Percentiles rank a stretch among this genome's conserved stretches.
Conservation (phyloP, 352 stramenopile genomes). For the Phytophthora ohioensis region DNA sequence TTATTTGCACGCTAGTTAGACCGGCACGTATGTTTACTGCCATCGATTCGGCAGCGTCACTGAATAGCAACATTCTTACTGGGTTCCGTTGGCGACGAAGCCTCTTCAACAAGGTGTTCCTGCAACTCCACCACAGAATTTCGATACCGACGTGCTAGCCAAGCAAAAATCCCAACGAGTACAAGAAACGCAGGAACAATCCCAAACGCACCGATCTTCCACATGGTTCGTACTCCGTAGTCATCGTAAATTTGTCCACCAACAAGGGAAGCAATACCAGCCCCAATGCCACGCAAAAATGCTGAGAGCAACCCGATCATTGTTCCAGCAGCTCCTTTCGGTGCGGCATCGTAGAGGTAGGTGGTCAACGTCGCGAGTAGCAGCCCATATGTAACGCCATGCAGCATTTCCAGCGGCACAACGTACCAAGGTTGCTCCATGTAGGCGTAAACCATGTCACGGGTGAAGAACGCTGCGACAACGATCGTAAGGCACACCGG, state of each 20-base stretch:
- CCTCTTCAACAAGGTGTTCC: slow-evolving; percentile 22
- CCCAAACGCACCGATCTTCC: slow-evolving; percentile 51
- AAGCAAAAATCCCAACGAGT: slow-evolving; percentile 27
- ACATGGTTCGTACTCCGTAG: slow-evolving; percentile 56
- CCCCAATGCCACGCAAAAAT: slow-evolving; percentile 57
- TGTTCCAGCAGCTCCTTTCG: slow-evolving; percentile 50
- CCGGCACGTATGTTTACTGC: no score
- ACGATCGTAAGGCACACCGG: slow-evolving; percentile 56
- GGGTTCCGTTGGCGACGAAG: slow-evolving; percentile 37
- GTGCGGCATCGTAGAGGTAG: slow-evolving; percentile 59
- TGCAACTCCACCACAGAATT: slow-evolving; percentile 21
- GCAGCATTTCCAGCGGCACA: slow-evolving; percentile 66
- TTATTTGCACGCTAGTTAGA: no score
- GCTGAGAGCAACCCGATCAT: slow-evolving; percentile 69
- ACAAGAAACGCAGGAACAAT: slow-evolving; percentile 32
- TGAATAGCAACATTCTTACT: neutral
- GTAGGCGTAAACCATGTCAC: slow-evolving; percentile 60
- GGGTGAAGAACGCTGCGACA: slow-evolving; percentile 51
- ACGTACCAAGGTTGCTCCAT: slow-evolving; percentile 64
- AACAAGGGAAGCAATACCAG: slow-evolving; percentile 56
- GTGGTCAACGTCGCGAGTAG: slow-evolving; percentile 52
- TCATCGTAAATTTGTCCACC: slow-evolving; percentile 68
- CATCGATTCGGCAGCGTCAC: no score
- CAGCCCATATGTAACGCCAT: slow-evolving; percentile 63
- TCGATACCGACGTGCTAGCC: slow-evolving; percentile 8